These are phyloP conservation scores for Aureobasidium sp. DNA, from an alignment of 2,329 filamentous ascomycete species.

Conservation along the genomic window DNA sequence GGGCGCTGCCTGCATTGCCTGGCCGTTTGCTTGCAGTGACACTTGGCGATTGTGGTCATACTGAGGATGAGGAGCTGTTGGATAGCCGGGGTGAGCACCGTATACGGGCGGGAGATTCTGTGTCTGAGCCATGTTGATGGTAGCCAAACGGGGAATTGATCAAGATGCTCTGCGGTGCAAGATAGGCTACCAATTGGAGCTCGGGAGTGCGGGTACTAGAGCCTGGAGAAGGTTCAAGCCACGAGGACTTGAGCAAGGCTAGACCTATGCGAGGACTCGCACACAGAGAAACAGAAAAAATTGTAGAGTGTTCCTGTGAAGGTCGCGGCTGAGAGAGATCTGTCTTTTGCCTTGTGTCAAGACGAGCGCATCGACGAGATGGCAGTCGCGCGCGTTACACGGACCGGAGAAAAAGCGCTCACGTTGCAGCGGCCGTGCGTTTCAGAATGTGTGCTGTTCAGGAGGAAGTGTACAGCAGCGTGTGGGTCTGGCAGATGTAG, in stretches of 20 bases:
- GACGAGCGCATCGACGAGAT: constrained; percentile 3
- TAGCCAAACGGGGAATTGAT: constrained; percentile 10
- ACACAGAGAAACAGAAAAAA: not conserved
- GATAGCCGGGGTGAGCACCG: not conserved
- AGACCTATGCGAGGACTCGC: not conserved
- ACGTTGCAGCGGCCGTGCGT: constrained; percentile 15
- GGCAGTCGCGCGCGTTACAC: constrained; percentile 15
- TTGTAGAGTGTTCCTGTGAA: not conserved
- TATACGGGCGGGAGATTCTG: constrained; percentile 9
- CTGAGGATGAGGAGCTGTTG: not conserved
- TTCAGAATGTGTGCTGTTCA: not conserved
- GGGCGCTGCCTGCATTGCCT: constrained; percentile 4
- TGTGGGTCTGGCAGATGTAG: not conserved
- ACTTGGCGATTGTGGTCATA: constrained; percentile 1
- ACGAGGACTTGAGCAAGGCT: not conserved
- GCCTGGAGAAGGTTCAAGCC: not conserved
- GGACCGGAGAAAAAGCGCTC: constrained; percentile 8
- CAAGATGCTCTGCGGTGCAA: not conserved
- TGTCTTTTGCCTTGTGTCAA: constrained; percentile 5
- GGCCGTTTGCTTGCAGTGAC: constrained; percentile 8
- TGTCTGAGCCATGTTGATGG: constrained; percentile 9
- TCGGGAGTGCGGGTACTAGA: not conserved
- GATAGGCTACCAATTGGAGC: constrained; percentile 4
- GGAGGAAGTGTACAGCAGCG: not conserved
- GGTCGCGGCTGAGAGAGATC: not conserved